phyloP scores from a whole-genome alignment of 2,329 filamentous ascomycete genomes.

The Metarhizium rileyi region DNA sequence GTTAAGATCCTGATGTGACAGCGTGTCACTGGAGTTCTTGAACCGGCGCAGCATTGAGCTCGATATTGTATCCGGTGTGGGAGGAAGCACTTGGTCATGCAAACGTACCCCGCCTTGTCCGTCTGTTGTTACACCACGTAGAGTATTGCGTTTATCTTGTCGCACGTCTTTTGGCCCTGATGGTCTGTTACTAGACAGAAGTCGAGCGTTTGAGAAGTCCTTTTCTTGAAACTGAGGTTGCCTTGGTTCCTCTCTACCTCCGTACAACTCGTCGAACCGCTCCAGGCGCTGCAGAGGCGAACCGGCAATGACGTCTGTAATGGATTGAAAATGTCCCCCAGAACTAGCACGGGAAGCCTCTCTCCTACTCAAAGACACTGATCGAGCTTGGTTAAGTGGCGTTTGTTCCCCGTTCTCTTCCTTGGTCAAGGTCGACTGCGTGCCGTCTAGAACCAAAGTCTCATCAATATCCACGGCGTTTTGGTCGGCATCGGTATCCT shows the following conservation, averaged over 20 bases:
- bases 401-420: not conserved
- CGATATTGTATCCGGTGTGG: constrained; percentile 51
- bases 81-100: constrained; percentile 38
- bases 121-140: constrained; percentile 40
- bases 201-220: constrained; percentile 9
- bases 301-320: constrained; percentile 24
- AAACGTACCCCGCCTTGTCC: constrained; percentile 29
- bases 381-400: constrained; percentile 1
- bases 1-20: constrained; percentile 21
- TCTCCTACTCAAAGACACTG: constrained; percentile 1
- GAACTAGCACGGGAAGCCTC: constrained; percentile 15
- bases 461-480: constrained; percentile 20
- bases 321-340: constrained; percentile 31
- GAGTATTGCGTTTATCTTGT: constrained; percentile 37
- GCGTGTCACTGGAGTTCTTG: constrained; percentile 40
- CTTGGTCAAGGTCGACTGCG: constrained; percentile 7
- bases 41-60: constrained; percentile 42
- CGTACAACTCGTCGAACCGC: constrained; percentile 25
- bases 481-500: constrained; percentile 17
- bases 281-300: constrained; percentile 41
- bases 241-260: constrained; percentile 19
- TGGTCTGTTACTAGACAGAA: constrained; percentile 11
- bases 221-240: constrained; percentile 20
- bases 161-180: constrained; percentile 21
- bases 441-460: constrained; percentile 19